A percentile compares a stretch with the other conserved stretches of the same genome.
These are phyloP conservation scores for Mercurialis annua DNA, from an alignment of 345 rosid genomes.

Conservation along the genomic window DNA sequence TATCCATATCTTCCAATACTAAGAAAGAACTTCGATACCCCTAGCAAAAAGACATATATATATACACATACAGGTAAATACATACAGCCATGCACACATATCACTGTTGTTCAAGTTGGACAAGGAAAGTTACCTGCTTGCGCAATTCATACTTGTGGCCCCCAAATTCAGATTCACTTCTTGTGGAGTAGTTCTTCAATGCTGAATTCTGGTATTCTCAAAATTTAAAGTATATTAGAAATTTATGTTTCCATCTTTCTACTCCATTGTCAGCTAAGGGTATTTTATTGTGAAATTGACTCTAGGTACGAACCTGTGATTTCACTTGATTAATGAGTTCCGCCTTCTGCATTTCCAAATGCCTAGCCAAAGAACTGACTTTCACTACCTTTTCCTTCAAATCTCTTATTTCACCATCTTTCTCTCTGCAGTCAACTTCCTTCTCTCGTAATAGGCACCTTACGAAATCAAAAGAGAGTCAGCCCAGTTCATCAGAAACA, in stretches of 20 bases:
- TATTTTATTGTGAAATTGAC: not conserved
- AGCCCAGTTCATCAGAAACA: not conserved
- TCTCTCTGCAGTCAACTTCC: constrained; percentile 79
- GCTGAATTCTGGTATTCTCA: constrained; percentile 33
- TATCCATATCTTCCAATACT: constrained; percentile 80
- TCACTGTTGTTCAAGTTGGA: not conserved
- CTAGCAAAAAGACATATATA: constrained; percentile 17
- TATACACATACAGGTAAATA: too few relatives aligned
- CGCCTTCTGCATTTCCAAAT: constrained; percentile 58
- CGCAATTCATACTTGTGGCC: constrained; percentile 47
- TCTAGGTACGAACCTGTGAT: constrained; percentile 43
- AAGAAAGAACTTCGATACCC: constrained; percentile 48
- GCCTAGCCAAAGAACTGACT: constrained; percentile 51
- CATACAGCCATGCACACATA: not conserved
- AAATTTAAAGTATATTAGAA: not conserved
- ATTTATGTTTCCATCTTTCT: not conserved
- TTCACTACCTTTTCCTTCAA: constrained; percentile 69
- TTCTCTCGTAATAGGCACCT: constrained; percentile 82
- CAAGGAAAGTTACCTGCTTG: constrained; percentile 38
- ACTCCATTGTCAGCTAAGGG: not conserved
- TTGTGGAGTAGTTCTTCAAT: constrained; percentile 35
- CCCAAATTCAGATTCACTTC: constrained; percentile 22
- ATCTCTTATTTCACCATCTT: constrained; percentile 59
- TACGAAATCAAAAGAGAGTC: constrained; percentile 13
- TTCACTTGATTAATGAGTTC: constrained; percentile 68